These are phyloP conservation scores for Schoenoplectus triqueter DNA, from an alignment of 202 grass and related monocot species.

Conservation along the genomic window DNA sequence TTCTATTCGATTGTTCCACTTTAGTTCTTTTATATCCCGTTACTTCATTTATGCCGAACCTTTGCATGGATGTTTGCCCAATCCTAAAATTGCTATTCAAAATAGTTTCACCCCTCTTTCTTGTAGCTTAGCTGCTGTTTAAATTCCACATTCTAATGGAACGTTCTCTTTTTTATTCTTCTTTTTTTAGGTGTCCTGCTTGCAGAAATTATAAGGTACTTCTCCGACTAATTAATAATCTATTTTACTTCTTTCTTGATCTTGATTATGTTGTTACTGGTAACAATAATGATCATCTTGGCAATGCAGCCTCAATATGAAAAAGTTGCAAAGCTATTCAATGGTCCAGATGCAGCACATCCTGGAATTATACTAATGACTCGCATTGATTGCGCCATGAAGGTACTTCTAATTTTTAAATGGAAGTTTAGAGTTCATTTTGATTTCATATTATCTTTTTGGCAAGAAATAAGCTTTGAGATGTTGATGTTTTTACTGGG, in stretches of 20 bases:
- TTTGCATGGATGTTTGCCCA: too few species aligned
- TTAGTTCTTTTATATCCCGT: background rate
- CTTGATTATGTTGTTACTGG: slow-evolving; percentile 20
- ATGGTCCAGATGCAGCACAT: slow-evolving; percentile 80
- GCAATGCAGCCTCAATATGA: slow-evolving; percentile 86
- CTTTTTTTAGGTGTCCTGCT: slow-evolving; percentile 79
- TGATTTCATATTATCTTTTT: background rate
- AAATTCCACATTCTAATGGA: background rate
- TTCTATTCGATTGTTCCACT: background rate
- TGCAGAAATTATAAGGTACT: slow-evolving; percentile 99
- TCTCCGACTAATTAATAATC: background rate
- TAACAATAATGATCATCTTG: slow-evolving; percentile 17
- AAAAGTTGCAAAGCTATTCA: slow-evolving; percentile 95
- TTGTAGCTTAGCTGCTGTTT: background rate
- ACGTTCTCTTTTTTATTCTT: background rate
- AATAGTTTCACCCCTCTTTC: background rate
- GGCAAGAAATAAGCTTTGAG: background rate
- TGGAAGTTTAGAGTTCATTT: background rate
- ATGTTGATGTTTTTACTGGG: background rate
- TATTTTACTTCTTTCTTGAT: background rate
- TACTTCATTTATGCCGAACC: background rate
- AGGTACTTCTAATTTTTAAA: slow-evolving; percentile 60
- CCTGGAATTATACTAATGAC: slow-evolving; percentile 82
- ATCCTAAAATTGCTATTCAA: background rate
- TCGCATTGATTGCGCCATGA: slow-evolving; percentile 90